Evolutionary conservation across 176 grass and related monocot genomes (phyloP).

Genomic region (Phragmites australis): DNA sequence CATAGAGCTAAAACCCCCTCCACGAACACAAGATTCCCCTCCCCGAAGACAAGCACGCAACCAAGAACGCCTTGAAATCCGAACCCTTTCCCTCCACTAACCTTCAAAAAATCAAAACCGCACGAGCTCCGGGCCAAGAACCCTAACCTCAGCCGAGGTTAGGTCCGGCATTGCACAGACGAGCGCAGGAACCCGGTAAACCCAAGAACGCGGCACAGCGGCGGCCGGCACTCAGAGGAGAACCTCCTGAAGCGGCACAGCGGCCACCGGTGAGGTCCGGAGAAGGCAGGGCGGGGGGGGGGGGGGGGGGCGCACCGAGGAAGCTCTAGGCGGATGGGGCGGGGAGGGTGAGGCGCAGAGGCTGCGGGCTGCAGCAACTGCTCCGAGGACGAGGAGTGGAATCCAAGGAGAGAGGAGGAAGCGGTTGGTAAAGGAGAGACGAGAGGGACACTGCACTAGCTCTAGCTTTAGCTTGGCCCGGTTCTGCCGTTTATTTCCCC

Average conservation of each 20-base stretch:
- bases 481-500: neutral
- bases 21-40: conserved; percentile 16
- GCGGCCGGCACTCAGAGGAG: neutral
- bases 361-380: neutral
- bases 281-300: neutral
- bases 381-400: conserved; percentile 46
- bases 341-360: neutral
- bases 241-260: neutral
- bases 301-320: neutral
- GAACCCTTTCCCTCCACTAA: neutral
- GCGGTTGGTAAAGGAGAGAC: conserved; percentile 22
- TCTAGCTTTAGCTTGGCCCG: neutral
- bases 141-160: conserved; percentile 1
- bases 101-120: neutral
- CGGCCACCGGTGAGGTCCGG: neutral
- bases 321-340: neutral
- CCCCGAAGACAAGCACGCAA: conserved; percentile 22
- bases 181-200: neutral
- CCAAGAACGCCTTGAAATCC: conserved; percentile 29
- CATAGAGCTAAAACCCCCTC: neutral
- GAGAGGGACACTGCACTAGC: conserved; percentile 1
- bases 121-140: conserved; percentile 30
- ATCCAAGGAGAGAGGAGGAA: conserved; percentile 48
- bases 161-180: conserved; percentile 39
- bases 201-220: neutral